These are phyloP conservation scores for Nyctanthes arbortristis DNA, from an alignment of 257 asterid species.

Conservation along the genomic window DNA sequence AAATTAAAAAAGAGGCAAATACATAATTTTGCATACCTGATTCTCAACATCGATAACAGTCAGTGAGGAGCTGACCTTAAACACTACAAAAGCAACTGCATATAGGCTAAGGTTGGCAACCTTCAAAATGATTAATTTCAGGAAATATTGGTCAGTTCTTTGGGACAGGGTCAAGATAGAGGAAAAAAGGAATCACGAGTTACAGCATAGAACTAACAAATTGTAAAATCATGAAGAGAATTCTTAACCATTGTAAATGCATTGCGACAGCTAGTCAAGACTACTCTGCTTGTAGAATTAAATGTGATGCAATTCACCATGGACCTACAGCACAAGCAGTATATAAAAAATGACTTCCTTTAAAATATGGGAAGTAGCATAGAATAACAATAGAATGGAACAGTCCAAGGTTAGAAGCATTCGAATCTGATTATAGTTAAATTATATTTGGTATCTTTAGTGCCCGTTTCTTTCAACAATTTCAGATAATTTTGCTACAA, in stretches of 20 bases:
- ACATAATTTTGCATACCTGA: slow-evolving; percentile 48
- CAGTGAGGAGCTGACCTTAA: slow-evolving; percentile 47
- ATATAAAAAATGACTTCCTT: not conserved
- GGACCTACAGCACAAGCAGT: slow-evolving; percentile 55
- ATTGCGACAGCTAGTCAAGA: slow-evolving; percentile 91
- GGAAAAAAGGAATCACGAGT: not conserved
- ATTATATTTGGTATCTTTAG: too few species aligned
- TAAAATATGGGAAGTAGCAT: not conserved
- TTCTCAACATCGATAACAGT: slow-evolving; percentile 52
- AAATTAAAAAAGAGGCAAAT: slow-evolving; percentile 1
- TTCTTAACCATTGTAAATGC: slow-evolving; percentile 87
- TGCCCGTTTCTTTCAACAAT: too few species aligned
- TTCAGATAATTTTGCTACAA: too few species aligned
- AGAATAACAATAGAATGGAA: not conserved
- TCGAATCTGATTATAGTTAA: too few species aligned
- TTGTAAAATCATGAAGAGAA: slow-evolving; percentile 22
- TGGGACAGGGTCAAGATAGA: not conserved
- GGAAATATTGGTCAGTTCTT: not conserved
- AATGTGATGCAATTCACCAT: slow-evolving; percentile 98
- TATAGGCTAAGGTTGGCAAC: slow-evolving; percentile 88
- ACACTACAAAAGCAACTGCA: slow-evolving; percentile 72
- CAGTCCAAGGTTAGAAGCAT: not conserved
- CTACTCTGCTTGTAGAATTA: slow-evolving; percentile 88
- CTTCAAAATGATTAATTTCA: slow-evolving; percentile 37
- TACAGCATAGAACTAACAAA: not conserved